phyloP scores from a whole-genome alignment of 2,329 filamentous ascomycete species.

The Colletotrichum brevisporum region DNA sequence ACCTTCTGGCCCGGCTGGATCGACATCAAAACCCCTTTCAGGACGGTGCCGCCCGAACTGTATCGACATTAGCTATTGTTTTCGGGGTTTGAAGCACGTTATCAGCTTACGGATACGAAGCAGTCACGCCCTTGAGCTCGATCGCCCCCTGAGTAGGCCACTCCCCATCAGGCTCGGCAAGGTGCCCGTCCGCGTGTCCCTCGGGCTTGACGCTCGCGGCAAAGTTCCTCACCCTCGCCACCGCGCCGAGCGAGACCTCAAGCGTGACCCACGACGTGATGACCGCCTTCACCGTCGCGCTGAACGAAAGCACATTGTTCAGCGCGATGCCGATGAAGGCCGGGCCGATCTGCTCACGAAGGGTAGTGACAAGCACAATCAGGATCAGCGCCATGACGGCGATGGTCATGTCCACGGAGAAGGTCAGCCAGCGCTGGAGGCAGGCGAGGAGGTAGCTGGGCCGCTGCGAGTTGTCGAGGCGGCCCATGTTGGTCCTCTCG shows the following conservation, averaged over 20 bases:
- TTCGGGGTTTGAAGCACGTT: accelerated
- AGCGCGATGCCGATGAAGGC: constrained; percentile 34
- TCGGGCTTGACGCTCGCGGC: constrained; percentile 19
- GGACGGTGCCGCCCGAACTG: constrained; percentile 29
- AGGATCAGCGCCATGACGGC: constrained; percentile 59
- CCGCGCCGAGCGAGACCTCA: constrained; percentile 36
- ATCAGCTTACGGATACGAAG: constrained; percentile 29
- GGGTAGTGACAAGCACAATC: constrained; percentile 57
- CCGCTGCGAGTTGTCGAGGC: constrained; percentile 63
- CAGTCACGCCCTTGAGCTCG: constrained; percentile 8
- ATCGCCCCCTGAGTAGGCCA: constrained; percentile 22
- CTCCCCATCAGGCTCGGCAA: constrained; percentile 7
- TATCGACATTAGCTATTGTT: background rate
- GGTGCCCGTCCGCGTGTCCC: background rate
- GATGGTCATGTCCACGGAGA: constrained; percentile 63
- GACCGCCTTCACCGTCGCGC: constrained; percentile 23
- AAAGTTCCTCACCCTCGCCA: constrained; percentile 37
- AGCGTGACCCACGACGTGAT: constrained; percentile 39
- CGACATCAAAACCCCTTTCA: constrained; percentile 30
- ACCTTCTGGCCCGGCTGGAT: constrained; percentile 44
- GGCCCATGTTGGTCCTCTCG: constrained; percentile 53
- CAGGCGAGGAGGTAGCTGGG: constrained; percentile 66
- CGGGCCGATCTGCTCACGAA: constrained; percentile 31
- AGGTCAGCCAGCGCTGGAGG: constrained; percentile 65
- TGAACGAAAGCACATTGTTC: constrained; percentile 30